Base-by-base conservation (phyloP, 805 yeast genomes). In the Metschnikowia gelsemii region DNA sequence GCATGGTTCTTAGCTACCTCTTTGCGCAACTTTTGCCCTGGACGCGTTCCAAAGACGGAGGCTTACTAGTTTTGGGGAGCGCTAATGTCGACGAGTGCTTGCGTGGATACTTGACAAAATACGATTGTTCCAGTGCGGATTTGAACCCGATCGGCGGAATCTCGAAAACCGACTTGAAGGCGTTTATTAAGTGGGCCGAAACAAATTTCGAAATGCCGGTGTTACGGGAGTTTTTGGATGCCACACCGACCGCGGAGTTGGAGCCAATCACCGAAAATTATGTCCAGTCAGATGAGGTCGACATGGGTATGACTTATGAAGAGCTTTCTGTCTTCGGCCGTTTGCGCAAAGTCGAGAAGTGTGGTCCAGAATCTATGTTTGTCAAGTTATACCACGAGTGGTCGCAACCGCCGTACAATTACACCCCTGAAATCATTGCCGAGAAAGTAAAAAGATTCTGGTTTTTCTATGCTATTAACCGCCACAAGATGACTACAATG, bases 61-160 rank as follows among this genome's bases (percentile, higher is more conserved):
- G 98, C 0, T 64, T 93, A 36, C 70, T 93, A 28, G 99, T 93
- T 6, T 72, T 93, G 37, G 99, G 99, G 1, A 84, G 95, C 57
- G 97, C 98, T 3, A 93, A 93, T 59, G 99, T 93, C 11, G 99
- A 93, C 64, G 99, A 93, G 61, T 89, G 96, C 55, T 68, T 93
- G 45, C 73, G 99, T 46, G 99, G 99, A 0, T 93, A 93, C 57
- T 71, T 93, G 57, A 93, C 99, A 8, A 93, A 93, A 61, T 93
- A 93, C 63, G 99, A 93, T 63, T 89, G 97, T 63, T 90, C 98
- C 3, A 82, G 95, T 13, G 99, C 99, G 1, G 99, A 93, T 66
- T 79, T 93, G 46, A 93, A 93, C 59, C 99, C 99, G 20, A 95
- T 93, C 52, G 99, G 99, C n/a, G 96, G 97, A 25, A 87, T 93